A percentile compares a stretch with the other conserved stretches of the same genome.
These are phyloP conservation scores for Bauhinia variegata DNA, from an alignment of 306 rosid species.

Conservation along the genomic window DNA sequence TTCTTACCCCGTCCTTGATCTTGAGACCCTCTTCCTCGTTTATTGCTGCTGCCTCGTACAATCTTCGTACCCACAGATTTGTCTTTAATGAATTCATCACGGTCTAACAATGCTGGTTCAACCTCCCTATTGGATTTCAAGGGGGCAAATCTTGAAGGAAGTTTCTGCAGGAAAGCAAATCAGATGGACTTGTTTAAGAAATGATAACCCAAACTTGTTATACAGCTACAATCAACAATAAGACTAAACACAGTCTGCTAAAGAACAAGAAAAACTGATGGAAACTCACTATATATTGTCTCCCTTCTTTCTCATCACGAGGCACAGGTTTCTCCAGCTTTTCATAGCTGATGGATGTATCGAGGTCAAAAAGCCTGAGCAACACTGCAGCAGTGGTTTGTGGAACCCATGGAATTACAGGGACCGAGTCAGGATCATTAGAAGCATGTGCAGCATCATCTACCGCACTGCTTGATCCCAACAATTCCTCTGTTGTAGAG, in stretches of 20 bases:
- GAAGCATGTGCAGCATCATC: constrained; percentile 44
- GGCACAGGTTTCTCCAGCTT: constrained; percentile 63
- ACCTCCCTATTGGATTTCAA: constrained; percentile 54
- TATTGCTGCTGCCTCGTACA: constrained; percentile 57
- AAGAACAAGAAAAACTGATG: constrained; percentile 8
- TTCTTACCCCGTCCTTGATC: constrained; percentile 75
- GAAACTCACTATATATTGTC: constrained; percentile 58
- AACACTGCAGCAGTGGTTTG: constrained; percentile 85
- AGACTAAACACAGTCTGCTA: constrained; percentile 13
- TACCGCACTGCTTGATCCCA: constrained; percentile 55
- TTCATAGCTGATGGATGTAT: constrained; percentile 65
- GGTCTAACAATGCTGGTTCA: constrained; percentile 51
- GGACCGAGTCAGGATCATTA: constrained; percentile 53
- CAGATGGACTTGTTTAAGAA: background rate
- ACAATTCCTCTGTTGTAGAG: constrained; percentile 67
- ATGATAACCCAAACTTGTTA: background rate
- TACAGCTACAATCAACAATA: background rate
- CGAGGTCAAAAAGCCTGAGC: constrained; percentile 80
- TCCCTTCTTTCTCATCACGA: constrained; percentile 49
- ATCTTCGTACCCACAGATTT: constrained; percentile 52
- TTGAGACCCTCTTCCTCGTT: constrained; percentile 71
- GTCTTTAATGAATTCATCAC: constrained; percentile 45
- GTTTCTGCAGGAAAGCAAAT: constrained; percentile 55
- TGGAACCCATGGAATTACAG: constrained; percentile 92
- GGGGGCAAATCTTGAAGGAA: constrained; percentile 63